These are phyloP conservation scores for Oryza rufipogon DNA, from an alignment of 176 grass and related monocot species.

Conservation along the genomic window DNA sequence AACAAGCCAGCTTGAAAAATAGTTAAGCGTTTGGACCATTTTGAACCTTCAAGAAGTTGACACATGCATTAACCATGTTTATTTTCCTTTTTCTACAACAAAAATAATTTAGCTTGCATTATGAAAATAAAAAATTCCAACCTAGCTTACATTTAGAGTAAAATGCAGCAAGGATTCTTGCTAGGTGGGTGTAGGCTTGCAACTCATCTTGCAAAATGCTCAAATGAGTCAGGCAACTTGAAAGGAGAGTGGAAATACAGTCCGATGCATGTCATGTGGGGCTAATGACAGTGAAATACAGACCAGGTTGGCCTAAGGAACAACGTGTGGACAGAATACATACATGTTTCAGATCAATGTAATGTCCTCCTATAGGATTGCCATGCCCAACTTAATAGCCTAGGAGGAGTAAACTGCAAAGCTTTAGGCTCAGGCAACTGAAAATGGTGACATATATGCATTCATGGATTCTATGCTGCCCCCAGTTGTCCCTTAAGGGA, in stretches of 20 bases:
- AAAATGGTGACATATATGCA: no score
- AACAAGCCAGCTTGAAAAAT: neutral
- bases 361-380: neutral
- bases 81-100: neutral
- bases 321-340: no score
- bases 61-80: neutral
- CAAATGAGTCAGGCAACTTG: neutral
- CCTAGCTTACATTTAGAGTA: slow-evolving; percentile 4
- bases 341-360: no score
- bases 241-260: neutral
- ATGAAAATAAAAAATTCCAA: neutral
- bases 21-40: neutral
- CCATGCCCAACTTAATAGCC: neutral
- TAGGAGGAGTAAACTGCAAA: neutral
- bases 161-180: neutral
- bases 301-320: neutral
- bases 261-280: neutral
- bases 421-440: neutral
- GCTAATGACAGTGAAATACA: neutral
- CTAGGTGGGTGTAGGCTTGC: neutral
- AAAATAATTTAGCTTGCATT: neutral
- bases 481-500: neutral
- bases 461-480: no score
- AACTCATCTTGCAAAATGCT: neutral
- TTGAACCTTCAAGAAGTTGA: neutral